Conservation (phyloP, 495 filamentous ascomycete species). For the Eremomyces bilateralis region DNA sequence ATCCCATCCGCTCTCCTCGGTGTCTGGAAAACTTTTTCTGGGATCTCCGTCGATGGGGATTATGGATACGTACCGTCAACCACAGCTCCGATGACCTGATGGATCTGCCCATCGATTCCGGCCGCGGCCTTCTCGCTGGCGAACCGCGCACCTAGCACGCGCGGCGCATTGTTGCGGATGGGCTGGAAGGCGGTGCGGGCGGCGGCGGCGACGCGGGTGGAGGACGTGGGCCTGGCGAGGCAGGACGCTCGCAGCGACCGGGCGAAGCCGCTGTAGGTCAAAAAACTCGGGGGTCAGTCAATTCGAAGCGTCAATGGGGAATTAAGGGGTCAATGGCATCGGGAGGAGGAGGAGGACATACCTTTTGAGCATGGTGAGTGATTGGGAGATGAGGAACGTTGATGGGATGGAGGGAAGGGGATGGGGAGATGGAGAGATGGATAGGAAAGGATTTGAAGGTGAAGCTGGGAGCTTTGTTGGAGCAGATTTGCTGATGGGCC, state of each 20-base stretch:
- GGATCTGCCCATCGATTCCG: conserved; percentile 23
- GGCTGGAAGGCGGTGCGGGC: conserved; percentile 17
- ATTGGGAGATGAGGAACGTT: no score
- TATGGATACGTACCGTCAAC: conserved; percentile 39
- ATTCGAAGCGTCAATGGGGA: not conserved
- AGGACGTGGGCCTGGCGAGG: conserved; percentile 6
- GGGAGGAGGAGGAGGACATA: conserved; percentile 4
- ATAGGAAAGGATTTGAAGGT: no score
- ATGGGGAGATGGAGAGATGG: no score
- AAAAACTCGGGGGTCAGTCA: conserved; percentile 7
- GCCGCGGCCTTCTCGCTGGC: conserved; percentile 15
- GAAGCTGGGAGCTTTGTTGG: no score
- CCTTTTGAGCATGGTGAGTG: conserved; percentile 20
- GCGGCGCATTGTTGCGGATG: conserved; percentile 16
- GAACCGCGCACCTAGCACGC: conserved; percentile 16
- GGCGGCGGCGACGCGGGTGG: conserved; percentile 4
- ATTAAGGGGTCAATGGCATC: conserved; percentile 11
- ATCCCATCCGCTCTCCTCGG: no score
- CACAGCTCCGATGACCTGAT: conserved; percentile 45
- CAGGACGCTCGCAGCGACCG: conserved; percentile 14
- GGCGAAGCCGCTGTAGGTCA: conserved; percentile 16
- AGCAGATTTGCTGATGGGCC: no score
- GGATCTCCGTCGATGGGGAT: not conserved
- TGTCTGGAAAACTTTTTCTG: conserved; percentile 13
- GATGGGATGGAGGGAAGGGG: no score